phyloP scores from a whole-genome alignment of 2,329 filamentous ascomycete genomes.

The Alternaria hordeiaustralica region DNA sequence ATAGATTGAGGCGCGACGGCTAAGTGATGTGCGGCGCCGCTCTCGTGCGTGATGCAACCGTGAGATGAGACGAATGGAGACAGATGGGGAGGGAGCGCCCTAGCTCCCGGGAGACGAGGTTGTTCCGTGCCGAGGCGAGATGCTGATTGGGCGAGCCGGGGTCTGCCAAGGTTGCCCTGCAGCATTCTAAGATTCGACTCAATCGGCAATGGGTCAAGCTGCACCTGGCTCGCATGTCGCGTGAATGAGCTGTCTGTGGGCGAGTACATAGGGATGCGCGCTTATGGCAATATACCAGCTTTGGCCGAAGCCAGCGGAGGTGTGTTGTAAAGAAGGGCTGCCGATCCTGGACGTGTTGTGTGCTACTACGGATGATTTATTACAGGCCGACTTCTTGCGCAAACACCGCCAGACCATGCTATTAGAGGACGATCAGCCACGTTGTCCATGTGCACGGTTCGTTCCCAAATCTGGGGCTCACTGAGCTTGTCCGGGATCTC shows the following conservation, averaged over 20 bases:
- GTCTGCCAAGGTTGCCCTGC: slow-evolving; percentile 6
- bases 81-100: not conserved
- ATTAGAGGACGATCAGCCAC: slow-evolving; percentile 10
- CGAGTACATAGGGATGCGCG: not conserved
- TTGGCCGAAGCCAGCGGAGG: not conserved
- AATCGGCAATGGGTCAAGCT: slow-evolving; percentile 2
- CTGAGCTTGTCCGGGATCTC: slow-evolving; percentile 2
- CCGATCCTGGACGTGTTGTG: not conserved
- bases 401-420: not conserved
- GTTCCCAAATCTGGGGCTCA: not conserved
- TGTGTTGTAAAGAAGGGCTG: not conserved
- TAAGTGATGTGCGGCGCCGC: slow-evolving; percentile 6
- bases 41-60: slow-evolving; percentile 3
- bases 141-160: not conserved
- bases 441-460: slow-evolving; percentile 12
- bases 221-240: not conserved
- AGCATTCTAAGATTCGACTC: not conserved
- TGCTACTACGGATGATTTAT: not conserved
- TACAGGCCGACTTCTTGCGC: not conserved
- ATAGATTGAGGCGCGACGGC: not conserved
- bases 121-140: not conserved
- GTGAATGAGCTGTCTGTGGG: not conserved
- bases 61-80: slow-evolving; percentile 2
- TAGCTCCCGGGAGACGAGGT: not conserved
- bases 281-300: not conserved